Evolutionary conservation across 768 basidiomycete species (phyloP), one percentile per base, ranked within the genome.

Genomic region (Pulveroboletus sp.): DNA sequence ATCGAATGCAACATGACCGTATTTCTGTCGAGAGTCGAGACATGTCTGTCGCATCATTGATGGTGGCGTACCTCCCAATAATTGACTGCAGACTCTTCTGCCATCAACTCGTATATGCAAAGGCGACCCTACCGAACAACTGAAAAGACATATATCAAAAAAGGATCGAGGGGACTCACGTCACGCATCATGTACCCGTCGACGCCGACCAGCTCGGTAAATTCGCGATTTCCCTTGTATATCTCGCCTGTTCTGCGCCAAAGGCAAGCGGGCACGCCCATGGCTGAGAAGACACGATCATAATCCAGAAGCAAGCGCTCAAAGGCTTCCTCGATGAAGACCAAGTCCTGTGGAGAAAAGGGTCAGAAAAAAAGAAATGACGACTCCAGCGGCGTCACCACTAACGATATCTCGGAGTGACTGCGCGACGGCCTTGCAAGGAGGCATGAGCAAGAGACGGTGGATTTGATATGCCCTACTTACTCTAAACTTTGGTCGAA

Each of bases 211-310:
- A 98, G 74, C 61, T 92, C 90, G 6, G 92, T 85, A 65, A 99
- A 97, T 70, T 95, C 93, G 47, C 91, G 81, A 29, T 29, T 29
- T 37, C 88, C 94, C 68, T 98, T 98, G 76, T 97, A 98, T 55
- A 98, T 98, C 72, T 98, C 94, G 29, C 95, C 95, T 3, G 95
- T 99, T 41, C 95, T 76, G 23, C 94, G 77, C 95, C 95, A 98
- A 6, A 97, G 77, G 57, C 95, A 99, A 0, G 93, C 93, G 0
- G 95, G 95, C 4, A 98, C 93, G 29, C 92, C 93, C 86, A 99
- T 97, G 0, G 91, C 93, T 45, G 86, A 85, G 69, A 92, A 91
- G 13, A 89, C 92, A 20, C 93, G 86, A 65, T 97, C 95, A 55
- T 97, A 97, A 63, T 96, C 93, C 19, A 98, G 81, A 49, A 99